A percentile compares a stretch with the other conserved stretches of the same genome.
Conservation (phyloP, 1,139 yeast genomes). For the Yamadazyma aaseri region DNA sequence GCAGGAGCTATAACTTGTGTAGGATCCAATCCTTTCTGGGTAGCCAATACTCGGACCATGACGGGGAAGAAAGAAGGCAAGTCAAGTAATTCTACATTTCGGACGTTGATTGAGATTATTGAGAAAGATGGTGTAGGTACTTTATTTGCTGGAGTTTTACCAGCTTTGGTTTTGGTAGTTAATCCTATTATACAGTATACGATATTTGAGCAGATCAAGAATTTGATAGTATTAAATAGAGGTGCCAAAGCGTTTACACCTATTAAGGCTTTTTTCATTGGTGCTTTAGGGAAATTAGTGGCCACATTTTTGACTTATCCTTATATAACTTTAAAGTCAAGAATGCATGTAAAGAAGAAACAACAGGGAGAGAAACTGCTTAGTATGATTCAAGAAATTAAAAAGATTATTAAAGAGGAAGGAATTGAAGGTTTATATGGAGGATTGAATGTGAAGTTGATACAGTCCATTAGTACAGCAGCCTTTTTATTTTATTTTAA, state of each 20-base stretch:
- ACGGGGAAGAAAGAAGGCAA: constrained; percentile 44
- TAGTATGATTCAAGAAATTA: constrained; percentile 45
- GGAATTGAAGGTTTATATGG: constrained; percentile 78
- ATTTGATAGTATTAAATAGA: constrained; percentile 54
- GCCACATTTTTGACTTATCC: constrained; percentile 91
- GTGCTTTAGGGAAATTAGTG: constrained; percentile 84
- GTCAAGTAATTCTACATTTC: constrained; percentile 41
- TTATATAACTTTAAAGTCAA: constrained; percentile 81
- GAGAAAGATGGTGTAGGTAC: constrained; percentile 70
- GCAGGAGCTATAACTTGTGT: constrained; percentile 88
- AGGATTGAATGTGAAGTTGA: constrained; percentile 75
- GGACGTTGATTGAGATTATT: constrained; percentile 59
- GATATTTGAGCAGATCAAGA: constrained; percentile 82
- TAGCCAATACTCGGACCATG: constrained; percentile 81
- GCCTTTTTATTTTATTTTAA: constrained; percentile 90
- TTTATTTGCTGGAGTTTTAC: constrained; percentile 80
- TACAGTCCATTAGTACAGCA: constrained; percentile 84
- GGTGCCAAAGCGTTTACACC: constrained; percentile 51
- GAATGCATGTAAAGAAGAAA: constrained; percentile 72
- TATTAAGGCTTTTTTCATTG: constrained; percentile 76
- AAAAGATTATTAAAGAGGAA: constrained; percentile 59
- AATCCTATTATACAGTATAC: constrained; percentile 94
- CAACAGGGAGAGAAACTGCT: constrained; percentile 26
- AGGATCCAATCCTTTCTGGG: constrained; percentile 95
- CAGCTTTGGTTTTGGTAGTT: constrained; percentile 80